Percentiles rank a stretch among this genome's conserved stretches.
phyloP scores from a whole-genome alignment of 2,329 filamentous ascomycete species.

The Colletotrichum plurivorum region DNA sequence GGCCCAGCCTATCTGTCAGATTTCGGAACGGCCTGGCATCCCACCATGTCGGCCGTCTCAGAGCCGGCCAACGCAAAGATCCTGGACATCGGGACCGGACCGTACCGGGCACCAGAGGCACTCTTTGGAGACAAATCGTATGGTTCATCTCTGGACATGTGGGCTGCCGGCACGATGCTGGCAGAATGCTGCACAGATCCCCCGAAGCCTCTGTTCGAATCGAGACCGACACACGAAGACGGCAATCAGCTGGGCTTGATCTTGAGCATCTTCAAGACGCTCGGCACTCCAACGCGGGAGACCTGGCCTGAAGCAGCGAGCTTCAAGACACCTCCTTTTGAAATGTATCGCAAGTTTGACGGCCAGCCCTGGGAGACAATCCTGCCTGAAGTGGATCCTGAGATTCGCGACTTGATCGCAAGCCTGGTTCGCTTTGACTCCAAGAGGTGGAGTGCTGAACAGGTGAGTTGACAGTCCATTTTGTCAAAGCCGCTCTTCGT shows the following conservation, averaged over 20 bases:
- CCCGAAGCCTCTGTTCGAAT: conserved; percentile 82
- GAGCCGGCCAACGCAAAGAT: conserved; percentile 82
- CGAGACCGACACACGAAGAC: conserved; percentile 78
- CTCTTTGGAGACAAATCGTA: conserved; percentile 88
- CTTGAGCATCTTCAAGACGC: conserved; percentile 89
- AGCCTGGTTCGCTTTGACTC: conserved; percentile 81
- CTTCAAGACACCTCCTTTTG: conserved; percentile 85
- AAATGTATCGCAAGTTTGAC: conserved; percentile 86
- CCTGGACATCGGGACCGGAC: conserved; percentile 92
- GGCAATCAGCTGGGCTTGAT: conserved; percentile 94
- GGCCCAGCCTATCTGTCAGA: conserved; percentile 87
- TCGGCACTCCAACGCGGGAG: conserved; percentile 86
- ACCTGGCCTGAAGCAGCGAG: conserved; percentile 84
- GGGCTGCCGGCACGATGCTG: conserved; percentile 88
- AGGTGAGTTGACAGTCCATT: conserved; percentile 48
- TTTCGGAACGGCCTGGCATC: conserved; percentile 92
- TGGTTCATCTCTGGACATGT: conserved; percentile 83
- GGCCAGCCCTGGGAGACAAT: conserved; percentile 77
- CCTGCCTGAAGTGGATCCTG: conserved; percentile 71
- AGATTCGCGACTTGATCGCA: conserved; percentile 76
- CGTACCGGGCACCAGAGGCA: conserved; percentile 91
- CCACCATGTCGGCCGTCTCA: conserved; percentile 66
- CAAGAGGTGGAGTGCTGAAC: conserved; percentile 74
- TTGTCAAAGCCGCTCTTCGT: background rate
- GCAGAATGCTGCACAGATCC: conserved; percentile 77